Evolutionary conservation across 1,284 basidiomycete genomes (phyloP).

Genomic region (Pyrrhoderma noxium): DNA sequence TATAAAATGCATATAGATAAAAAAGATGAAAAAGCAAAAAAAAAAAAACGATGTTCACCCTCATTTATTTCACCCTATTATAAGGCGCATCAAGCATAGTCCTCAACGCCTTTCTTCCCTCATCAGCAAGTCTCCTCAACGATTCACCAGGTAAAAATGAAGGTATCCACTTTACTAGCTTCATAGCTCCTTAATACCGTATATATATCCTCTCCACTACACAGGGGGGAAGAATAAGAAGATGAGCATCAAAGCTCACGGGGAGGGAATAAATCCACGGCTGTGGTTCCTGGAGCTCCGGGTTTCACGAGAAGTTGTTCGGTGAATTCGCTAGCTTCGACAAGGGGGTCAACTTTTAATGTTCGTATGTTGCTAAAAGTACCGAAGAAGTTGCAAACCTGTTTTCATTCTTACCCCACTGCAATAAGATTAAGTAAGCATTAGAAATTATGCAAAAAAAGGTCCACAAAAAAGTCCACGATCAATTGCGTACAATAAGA

Average conservation of each 20-base stretch:
- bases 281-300: slow-evolving; percentile 18
- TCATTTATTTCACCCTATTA: background rate
- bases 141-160: slow-evolving; percentile 3
- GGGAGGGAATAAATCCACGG: slow-evolving; percentile 25
- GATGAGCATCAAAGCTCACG: slow-evolving; percentile 17
- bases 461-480: no score
- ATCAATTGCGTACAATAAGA: no score
- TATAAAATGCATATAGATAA: no score
- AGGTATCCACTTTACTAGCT: background rate
- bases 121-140: background rate
- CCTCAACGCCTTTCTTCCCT: background rate
- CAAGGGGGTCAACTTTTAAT: slow-evolving; percentile 3
- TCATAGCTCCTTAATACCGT: no score
- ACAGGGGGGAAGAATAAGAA: background rate
- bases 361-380: slow-evolving; percentile 4
- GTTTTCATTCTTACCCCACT: no score
- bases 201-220: no score
- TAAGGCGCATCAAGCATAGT: background rate
- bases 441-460: no score
- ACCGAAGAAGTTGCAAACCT: slow-evolving; percentile 2
- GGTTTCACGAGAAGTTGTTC: background rate
- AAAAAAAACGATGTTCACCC: background rate
- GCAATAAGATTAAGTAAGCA: no score
- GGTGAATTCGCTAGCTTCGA: background rate
- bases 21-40: background rate